phyloP scores from a whole-genome alignment of 2,329 filamentous ascomycete genomes.

The Aspergillus neotritici region DNA sequence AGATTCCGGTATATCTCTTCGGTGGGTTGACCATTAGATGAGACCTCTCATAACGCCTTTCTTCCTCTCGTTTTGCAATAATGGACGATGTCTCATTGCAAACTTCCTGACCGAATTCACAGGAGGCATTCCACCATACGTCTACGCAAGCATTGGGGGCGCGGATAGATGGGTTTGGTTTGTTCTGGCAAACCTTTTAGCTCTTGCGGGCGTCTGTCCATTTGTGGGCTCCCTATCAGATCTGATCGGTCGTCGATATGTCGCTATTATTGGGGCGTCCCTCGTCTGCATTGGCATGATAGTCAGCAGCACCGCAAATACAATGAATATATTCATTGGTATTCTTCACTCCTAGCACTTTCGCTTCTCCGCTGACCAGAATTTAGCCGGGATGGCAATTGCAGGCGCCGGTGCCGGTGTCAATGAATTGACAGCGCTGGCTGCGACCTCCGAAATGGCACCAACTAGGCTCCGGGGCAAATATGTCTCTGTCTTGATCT shows the following conservation, averaged over 20 bases:
- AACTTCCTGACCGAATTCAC: neutral
- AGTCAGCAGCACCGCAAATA: conserved; percentile 52
- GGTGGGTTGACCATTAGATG: conserved; percentile 28
- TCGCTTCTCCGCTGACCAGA: conserved; percentile 1
- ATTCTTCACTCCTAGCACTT: conserved; percentile 20
- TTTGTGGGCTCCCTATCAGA: conserved; percentile 64
- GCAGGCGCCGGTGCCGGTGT: conserved; percentile 62
- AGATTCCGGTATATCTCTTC: conserved; percentile 54
- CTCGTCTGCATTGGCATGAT: conserved; percentile 57
- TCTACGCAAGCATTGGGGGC: conserved; percentile 58
- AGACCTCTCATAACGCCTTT: neutral
- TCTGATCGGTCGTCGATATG: conserved; percentile 56
- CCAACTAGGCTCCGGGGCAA: conserved; percentile 59
- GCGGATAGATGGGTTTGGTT: conserved; percentile 59
- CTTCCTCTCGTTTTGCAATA: conserved; percentile 1
- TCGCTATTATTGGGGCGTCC: conserved; percentile 51
- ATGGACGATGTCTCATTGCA: too few species aligned
- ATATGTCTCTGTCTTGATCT: conserved; percentile 56
- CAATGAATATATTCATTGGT: conserved; percentile 60
- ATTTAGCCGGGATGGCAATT: conserved; percentile 50
- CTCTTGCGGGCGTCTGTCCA: conserved; percentile 53
- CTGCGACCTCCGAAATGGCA: conserved; percentile 62
- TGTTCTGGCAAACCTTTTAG: conserved; percentile 49
- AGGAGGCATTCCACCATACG: conserved; percentile 48
- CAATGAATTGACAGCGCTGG: conserved; percentile 63